phyloP scores from a whole-genome alignment of 164 flowering plant species.

The Dillenia suffruticosa region DNA sequence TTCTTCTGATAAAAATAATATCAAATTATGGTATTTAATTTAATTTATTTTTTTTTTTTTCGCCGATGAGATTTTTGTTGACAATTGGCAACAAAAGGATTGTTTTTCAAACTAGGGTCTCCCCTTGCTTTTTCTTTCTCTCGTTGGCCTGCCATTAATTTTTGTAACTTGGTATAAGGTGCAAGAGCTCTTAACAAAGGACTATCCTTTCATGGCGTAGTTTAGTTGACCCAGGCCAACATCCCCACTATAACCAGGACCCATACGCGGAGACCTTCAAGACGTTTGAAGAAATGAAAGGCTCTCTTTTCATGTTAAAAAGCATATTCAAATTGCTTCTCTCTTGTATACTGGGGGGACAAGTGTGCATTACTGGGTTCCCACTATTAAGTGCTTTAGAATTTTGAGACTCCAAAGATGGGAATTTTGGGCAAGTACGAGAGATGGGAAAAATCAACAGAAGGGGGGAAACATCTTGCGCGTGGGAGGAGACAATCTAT shows the following conservation, averaged over 20 bases:
- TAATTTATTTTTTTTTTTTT: too few relatives aligned
- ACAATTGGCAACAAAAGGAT: too few relatives aligned
- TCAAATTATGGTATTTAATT: too few relatives aligned
- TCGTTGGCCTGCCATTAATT: too few relatives aligned
- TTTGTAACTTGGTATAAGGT: too few relatives aligned
- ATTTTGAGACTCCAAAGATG: background rate
- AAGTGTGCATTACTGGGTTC: conserved; percentile 28
- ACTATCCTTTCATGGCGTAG: too few relatives aligned
- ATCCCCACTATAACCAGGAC: conserved; percentile 6
- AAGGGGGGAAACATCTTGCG: background rate
- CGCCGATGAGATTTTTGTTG: too few relatives aligned
- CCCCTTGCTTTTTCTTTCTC: too few relatives aligned
- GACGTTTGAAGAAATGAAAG: conserved; percentile 16
- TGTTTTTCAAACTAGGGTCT: too few relatives aligned
- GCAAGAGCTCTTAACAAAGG: too few relatives aligned
- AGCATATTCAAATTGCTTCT: conserved; percentile 6
- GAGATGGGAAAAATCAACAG: background rate
- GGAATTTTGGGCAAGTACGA: background rate
- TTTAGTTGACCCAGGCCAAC: background rate
- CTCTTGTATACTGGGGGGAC: conserved; percentile 18
- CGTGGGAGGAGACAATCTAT: conserved; percentile 1
- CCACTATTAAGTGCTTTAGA: conserved; percentile 22
- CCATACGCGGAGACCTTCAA: conserved; percentile 5
- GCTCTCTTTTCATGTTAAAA: conserved; percentile 14
- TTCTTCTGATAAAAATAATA: too few relatives aligned